Evolutionary conservation across 2,329 filamentous ascomycete species (phyloP), one percentile per base, ranked within the genome.

Genomic region (Ophiostoma populinum): DNA sequence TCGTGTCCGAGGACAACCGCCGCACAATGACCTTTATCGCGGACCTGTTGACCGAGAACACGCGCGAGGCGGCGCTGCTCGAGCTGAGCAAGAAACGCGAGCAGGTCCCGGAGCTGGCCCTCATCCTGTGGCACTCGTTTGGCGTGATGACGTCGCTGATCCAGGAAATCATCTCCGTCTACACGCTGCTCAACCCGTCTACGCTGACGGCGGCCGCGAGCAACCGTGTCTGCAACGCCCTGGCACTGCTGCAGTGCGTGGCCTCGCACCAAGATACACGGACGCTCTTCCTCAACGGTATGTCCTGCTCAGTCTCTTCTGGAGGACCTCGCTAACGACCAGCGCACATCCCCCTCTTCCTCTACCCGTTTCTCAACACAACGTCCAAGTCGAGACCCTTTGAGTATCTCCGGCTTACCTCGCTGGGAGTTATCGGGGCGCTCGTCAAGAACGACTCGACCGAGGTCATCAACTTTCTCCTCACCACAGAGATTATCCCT

Each of bases 11-110:
- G 53, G 87, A 94, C 53, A 93, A 93, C 56, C 71, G 83, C 46
- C 74, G 86, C 45, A 90, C 92, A n/a, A 73, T 94, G 56, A 75
- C 75, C 43, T 94, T 83, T 65, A 90, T 94, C 43, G 82, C 86
- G 36, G 86, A 94, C 54, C 67, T 94, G 39, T 68, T 95, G 51
- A 87, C 85, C 54, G 80, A 86, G 44, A 75, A 69, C 47, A 86
- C 85, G 19, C 72, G 90, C 43, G 90, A 95, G 61, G 77, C 82
- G 5, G 90, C 90, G 33, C 66, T 98, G 36, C 67, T 98, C 50
- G 90, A 98, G 57, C 67, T 98, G 34, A 95, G 87, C 61, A 98
- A 98, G 66, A 98, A 98, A 69, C 68, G 90, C 38, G 90, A 98
- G 58, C 90, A 95, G 57, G 90, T 98, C 12, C 87, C 90, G 1